These are phyloP conservation scores for Chloris gayana DNA, from an alignment of 176 grass and related monocot genomes.

Conservation along the genomic window DNA sequence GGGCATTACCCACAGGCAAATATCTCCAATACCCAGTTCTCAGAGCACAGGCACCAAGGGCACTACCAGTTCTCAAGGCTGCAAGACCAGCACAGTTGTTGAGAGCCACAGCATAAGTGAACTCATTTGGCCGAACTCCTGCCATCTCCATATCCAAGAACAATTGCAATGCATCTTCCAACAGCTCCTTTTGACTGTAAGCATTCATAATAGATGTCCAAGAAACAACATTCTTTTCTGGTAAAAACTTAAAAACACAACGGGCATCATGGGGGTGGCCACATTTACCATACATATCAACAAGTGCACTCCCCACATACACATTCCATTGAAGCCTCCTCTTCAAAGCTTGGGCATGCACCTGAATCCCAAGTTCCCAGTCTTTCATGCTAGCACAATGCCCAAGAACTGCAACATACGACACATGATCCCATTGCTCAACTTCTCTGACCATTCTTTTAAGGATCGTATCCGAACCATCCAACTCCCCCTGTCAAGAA, in stretches of 20 bases:
- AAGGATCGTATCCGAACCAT: slow-evolving; percentile 41
- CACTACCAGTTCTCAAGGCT: slow-evolving; percentile 64
- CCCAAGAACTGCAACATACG: slow-evolving; percentile 67
- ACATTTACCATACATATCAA: slow-evolving; percentile 91
- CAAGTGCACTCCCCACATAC: slow-evolving; percentile 58
- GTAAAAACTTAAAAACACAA: slow-evolving; percentile 49
- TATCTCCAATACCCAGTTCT: slow-evolving; percentile 52
- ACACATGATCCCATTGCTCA: slow-evolving; percentile 69
- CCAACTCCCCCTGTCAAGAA: slow-evolving; percentile 49
- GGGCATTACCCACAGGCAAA: slow-evolving; percentile 59
- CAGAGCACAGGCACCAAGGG: slow-evolving; percentile 55
- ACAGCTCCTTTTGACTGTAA: slow-evolving; percentile 64
- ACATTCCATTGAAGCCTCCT: slow-evolving; percentile 57
- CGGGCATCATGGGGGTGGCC: slow-evolving; percentile 44
- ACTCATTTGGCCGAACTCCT: slow-evolving; percentile 57
- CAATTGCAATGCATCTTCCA: slow-evolving; percentile 74
- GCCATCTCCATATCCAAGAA: slow-evolving; percentile 63
- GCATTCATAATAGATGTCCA: slow-evolving; percentile 80
- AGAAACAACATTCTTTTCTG: slow-evolving; percentile 72
- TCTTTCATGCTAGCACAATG: slow-evolving; percentile 61
- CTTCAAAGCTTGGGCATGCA: slow-evolving; percentile 65
- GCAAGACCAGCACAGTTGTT: slow-evolving; percentile 73
- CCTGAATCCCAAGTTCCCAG: slow-evolving; percentile 55
- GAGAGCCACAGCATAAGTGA: slow-evolving; percentile 71
- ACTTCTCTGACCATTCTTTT: slow-evolving; percentile 47